Percentiles rank a stretch among this genome's conserved stretches.
phyloP scores from a whole-genome alignment of 345 rosid genomes.

The Rhodomyrtus tomentosa region DNA sequence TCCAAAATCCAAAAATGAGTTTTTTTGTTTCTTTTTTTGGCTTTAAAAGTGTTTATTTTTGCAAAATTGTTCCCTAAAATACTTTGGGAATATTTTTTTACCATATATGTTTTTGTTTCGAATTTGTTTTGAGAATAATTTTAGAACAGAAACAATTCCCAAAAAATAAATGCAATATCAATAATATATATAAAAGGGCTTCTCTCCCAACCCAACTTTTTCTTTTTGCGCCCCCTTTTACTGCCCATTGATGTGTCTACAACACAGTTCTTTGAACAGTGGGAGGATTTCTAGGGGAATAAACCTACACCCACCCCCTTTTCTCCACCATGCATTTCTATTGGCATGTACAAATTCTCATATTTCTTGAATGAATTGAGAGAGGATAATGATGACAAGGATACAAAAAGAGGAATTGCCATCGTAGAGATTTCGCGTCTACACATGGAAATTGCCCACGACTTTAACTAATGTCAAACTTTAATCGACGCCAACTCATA shows the following conservation, averaged over 20 bases:
- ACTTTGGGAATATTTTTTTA: no score
- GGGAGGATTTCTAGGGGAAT: neutral
- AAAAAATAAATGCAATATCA: no score
- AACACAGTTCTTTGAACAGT: neutral
- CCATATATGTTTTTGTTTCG: no score
- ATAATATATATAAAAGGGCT: neutral
- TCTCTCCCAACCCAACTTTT: neutral
- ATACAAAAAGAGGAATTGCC: neutral
- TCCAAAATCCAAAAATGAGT: no score
- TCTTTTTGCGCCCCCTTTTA: neutral
- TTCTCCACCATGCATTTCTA: neutral
- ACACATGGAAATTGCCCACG: neutral
- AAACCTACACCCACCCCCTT: neutral
- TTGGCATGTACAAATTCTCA: neutral
- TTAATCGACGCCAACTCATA: neutral
- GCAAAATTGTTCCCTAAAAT: no score
- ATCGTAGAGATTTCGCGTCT: neutral
- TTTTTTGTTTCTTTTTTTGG: no score
- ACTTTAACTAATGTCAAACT: neutral
- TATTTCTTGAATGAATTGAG: neutral
- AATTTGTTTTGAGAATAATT: no score
- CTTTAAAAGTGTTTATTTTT: no score
- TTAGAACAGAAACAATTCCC: no score
- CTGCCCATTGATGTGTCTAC: conserved; percentile 1
- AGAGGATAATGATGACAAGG: neutral